Evolutionary conservation across 164 flowering plant species (phyloP).

Genomic region (Vitis vinifera): ASM3070453v1 NC_081812.1:1015501-1016000

Average conservation of each 20-base stretch:
- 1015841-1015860: slow-evolving; percentile 18
- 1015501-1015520: no score
- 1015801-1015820: slow-evolving; percentile 43
- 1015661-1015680: no score
- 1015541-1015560: no score
- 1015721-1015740: slow-evolving; percentile 50
- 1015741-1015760: slow-evolving; percentile 47
- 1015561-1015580: no score
- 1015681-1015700: background rate
- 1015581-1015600: no score
- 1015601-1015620: no score
- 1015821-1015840: slow-evolving; percentile 53
- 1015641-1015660: no score
- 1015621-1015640: no score
- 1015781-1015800: slow-evolving; percentile 57
- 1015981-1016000: slow-evolving; percentile 72
- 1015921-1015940: slow-evolving; percentile 32
- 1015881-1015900: slow-evolving; percentile 48
- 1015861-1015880: slow-evolving; percentile 50
- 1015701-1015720: slow-evolving; percentile 38
- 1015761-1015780: slow-evolving; percentile 43
- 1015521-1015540: no score
- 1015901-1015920: slow-evolving; percentile 41
- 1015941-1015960: slow-evolving; percentile 52
- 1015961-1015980: slow-evolving; percentile 73